Conservation (phyloP, 192 early-diverging fungal species). For the Geosiphon pyriformis region DNA sequence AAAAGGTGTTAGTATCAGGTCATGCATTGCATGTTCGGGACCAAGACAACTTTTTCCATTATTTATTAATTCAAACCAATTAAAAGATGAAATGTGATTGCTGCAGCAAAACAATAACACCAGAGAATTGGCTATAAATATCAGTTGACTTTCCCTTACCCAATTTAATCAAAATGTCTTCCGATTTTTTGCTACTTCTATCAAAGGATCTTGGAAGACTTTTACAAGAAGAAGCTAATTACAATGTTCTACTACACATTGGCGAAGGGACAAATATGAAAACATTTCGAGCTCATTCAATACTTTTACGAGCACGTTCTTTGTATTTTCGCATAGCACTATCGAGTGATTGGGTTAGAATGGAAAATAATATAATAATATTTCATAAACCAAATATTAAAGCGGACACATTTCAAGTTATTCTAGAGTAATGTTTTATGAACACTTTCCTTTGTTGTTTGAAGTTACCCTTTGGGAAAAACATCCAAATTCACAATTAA, state of each 20-base stretch:
- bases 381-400: conserved; percentile 17
- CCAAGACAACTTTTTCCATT: too few species aligned
- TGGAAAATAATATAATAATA: conserved; percentile 4
- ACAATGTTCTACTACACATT: background rate
- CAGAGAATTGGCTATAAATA: too few species aligned
- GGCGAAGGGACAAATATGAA: conserved; percentile 3
- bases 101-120: too few species aligned
- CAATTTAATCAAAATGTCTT: background rate
- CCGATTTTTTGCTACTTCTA: background rate
- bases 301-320: conserved; percentile 17
- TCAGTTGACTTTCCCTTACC: too few species aligned
- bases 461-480: background rate
- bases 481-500: too few species aligned
- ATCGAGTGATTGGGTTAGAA: conserved; percentile 3
- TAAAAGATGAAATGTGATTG: too few species aligned
- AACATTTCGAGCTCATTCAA: conserved; percentile 11
- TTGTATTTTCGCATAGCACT: conserved; percentile 12
- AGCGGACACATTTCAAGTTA: conserved; percentile 8
- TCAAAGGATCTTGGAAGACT: conserved; percentile 2
- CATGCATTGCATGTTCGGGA: too few species aligned
- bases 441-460: too few species aligned
- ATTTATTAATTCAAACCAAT: too few species aligned
- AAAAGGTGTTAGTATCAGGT: too few species aligned
- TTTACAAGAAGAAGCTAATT: conserved; percentile 11
- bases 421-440: conserved; percentile 2